A percentile compares a stretch with the other conserved stretches of the same genome.
Conservation (phyloP, 2,329 filamentous ascomycete species). For the Neonectria ditissima region DNA sequence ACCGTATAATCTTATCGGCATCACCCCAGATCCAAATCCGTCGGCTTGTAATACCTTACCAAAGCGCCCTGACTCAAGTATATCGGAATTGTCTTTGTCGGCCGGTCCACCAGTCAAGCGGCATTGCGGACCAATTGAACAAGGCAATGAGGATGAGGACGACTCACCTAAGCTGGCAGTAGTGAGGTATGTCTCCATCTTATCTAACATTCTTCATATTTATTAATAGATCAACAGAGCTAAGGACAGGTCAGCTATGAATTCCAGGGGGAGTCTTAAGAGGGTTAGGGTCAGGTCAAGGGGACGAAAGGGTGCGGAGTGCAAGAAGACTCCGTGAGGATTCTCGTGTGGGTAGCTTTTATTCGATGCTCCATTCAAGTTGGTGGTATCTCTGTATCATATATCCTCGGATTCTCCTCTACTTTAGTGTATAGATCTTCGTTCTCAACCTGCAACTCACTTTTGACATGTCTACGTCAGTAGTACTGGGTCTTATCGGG, state of each 20-base stretch:
- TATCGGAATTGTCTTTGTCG: constrained; percentile 25
- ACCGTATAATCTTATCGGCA: not conserved
- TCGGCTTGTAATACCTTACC: not conserved
- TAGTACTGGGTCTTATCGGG: not conserved
- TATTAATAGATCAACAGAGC: not conserved
- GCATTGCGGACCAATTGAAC: not conserved
- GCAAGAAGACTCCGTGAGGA: not conserved
- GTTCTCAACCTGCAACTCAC: not conserved
- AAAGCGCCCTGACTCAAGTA: constrained; percentile 14
- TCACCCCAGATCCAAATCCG: not conserved
- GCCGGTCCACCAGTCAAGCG: not conserved
- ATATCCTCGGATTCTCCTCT: not conserved
- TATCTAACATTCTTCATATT: too few relatives aligned
- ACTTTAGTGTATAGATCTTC: not conserved
- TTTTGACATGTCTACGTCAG: not conserved
- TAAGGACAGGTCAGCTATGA: not conserved
- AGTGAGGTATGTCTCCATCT: not conserved
- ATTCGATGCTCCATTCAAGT: not conserved
- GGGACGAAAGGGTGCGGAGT: not conserved
- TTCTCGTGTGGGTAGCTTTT: not conserved
- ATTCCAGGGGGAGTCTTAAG: not conserved
- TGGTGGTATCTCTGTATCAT: not conserved
- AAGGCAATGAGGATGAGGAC: not conserved
- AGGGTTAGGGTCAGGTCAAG: not conserved
- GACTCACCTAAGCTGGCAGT: too few relatives aligned